Conservation (phyloP, 164 flowering plant genomes). For the Aristolochia fimbriata region DNA sequence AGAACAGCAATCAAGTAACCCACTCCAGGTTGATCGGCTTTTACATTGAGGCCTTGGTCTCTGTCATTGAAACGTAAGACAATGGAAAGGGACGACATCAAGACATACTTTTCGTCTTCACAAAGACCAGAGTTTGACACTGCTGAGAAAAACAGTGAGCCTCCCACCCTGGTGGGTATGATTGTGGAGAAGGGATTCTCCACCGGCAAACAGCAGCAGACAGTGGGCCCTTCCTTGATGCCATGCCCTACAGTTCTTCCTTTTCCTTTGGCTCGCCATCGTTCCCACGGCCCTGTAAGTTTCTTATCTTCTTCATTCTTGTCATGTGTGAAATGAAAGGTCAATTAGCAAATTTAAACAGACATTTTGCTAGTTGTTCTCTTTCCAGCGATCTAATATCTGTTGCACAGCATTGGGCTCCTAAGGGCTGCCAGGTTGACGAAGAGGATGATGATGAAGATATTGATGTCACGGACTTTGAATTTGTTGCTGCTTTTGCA, state of each 20-base stretch:
- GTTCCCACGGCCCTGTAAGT: conserved; percentile 87
- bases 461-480: conserved; percentile 15
- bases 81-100: not conserved
- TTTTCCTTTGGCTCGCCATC: conserved; percentile 95
- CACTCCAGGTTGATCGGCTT: no score
- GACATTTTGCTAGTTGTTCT: not conserved
- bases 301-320: not conserved
- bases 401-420: conserved; percentile 64
- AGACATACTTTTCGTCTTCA: not conserved
- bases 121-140: not conserved
- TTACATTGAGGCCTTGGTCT: no score
- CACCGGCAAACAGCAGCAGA: conserved; percentile 2
- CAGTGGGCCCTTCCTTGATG: conserved; percentile 18
- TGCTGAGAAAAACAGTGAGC: conserved; percentile 10
- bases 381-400: not conserved
- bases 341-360: not conserved
- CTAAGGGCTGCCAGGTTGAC: conserved; percentile 18
- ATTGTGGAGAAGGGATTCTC: conserved; percentile 73
- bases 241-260: conserved; percentile 71
- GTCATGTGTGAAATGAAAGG: not conserved
- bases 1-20: no score
- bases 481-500: conserved; percentile 39
- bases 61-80: not conserved
- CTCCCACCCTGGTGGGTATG: conserved; percentile 42
- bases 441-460: conserved; percentile 28